These are phyloP conservation scores for Globisporangium apiculatum DNA, from an alignment of 352 stramenopile genomes.

Conservation along the genomic window DNA sequence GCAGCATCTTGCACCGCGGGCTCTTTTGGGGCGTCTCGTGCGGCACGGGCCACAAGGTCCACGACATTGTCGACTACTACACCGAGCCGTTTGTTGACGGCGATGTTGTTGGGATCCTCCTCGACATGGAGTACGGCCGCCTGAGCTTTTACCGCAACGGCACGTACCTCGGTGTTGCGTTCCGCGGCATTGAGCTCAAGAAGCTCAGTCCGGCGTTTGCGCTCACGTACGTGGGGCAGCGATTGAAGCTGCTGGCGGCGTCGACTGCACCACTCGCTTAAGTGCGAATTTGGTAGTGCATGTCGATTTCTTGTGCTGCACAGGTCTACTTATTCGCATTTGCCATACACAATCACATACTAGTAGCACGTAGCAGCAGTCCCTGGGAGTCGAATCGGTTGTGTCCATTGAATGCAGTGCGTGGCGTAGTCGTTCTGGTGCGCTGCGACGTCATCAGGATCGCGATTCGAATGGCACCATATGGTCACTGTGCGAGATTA, in stretches of 20 bases:
- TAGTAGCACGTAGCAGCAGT: background rate
- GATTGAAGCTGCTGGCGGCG: conserved; percentile 51
- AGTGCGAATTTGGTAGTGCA: background rate
- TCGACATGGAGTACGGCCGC: conserved; percentile 69
- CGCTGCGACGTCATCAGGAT: background rate
- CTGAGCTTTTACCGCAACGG: conserved; percentile 81
- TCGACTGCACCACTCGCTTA: conserved; percentile 39
- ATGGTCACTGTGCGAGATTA: background rate
- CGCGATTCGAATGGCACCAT: background rate
- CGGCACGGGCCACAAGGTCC: conserved; percentile 70
- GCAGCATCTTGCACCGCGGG: conserved; percentile 44
- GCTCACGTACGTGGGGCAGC: conserved; percentile 59
- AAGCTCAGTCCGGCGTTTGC: conserved; percentile 63
- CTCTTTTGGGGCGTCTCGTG: conserved; percentile 75
- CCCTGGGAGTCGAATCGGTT: background rate
- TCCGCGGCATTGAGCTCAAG: conserved; percentile 49
- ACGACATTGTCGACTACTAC: conserved; percentile 71
- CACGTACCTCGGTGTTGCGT: conserved; percentile 64
- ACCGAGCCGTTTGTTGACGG: conserved; percentile 61
- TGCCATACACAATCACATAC: background rate
- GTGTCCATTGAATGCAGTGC: background rate
- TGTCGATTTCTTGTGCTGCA: too few relatives aligned
- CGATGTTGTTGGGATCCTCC: conserved; percentile 63
- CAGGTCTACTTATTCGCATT: background rate
- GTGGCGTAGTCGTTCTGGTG: background rate